Evolutionary conservation across 805 yeast genomes (phyloP), one percentile per base, ranked within the genome.

Genomic region (Hanseniaspora lachancei): DNA sequence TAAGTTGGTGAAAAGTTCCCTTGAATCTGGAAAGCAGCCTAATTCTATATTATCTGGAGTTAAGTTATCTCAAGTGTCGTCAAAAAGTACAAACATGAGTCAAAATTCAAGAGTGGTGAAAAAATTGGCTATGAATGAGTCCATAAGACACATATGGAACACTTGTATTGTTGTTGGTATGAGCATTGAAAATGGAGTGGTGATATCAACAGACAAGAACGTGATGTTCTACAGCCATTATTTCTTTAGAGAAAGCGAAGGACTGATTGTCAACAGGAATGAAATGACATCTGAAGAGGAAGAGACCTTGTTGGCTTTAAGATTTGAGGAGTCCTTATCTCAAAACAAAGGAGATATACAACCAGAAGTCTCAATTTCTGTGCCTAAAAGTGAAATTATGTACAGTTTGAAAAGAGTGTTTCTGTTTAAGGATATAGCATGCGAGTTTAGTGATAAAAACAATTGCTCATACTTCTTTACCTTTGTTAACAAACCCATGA

Each of bases 361-460:
- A 13, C 58, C 58, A 18, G 59, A 82, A 61, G 64, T 72, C 15
- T 77, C 78, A 0, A 74, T 74, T 58, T 68, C 74, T 15, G 86
- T 95, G 93, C 74, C 77, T 24, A 61, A 84, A 21, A 72, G 72
- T 5, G 77, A 77, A 46, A 63, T 89, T 20, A 77, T 80, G 0
- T 80, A 84, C 4, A 78, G 83, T 13, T 80, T 88, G 2, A 86
- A 84, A 59, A 70, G 95, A 52, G 87, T 84, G 40, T 88, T 87
- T 62, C 66, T 88, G 20, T 70, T 88, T 16, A 70, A 95, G 55
- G 95, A 87, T 66, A 85, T 84, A 47, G 95, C 93, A 0, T 64
- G 87, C 38, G 96, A 88, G 63, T 68, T 87, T 62, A 81, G 86
- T 59, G 85, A 86, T 65, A 75, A 76, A 27, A 81, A 83, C 66